These are phyloP conservation scores for Agastache rugosa DNA, from an alignment of 257 asterid species.

Conservation along the genomic window DNA sequence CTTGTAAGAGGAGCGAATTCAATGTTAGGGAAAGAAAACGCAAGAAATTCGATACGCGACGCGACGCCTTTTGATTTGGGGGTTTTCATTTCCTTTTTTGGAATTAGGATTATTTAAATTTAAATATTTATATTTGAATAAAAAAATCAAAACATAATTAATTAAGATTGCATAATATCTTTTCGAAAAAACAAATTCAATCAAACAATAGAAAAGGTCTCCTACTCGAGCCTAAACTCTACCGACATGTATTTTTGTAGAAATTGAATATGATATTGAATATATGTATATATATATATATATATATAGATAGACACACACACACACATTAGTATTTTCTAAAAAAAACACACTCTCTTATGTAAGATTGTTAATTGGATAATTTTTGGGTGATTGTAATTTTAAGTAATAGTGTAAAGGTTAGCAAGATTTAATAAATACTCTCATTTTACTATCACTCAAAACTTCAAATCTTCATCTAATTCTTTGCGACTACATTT, in stretches of 20 bases:
- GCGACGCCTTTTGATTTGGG: neutral
- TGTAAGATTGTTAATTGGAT: no score
- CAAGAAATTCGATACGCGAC: neutral
- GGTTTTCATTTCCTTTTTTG: neutral
- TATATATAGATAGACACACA: no score
- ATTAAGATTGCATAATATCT: neutral
- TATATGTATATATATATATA: no score
- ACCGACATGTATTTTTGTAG: neutral
- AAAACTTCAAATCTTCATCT: no score
- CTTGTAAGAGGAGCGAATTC: constrained; percentile 13
- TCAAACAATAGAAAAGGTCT: neutral
- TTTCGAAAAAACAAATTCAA: neutral
- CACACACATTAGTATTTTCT: no score
- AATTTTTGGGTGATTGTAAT: no score
- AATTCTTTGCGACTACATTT: no score
- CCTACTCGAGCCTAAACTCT: neutral
- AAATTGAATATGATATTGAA: neutral
- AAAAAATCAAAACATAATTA: neutral
- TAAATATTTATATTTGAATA: neutral
- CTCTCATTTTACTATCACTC: no score
- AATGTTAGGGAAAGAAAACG: neutral
- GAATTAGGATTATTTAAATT: neutral
- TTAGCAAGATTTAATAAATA: no score
- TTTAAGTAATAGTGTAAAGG: no score
- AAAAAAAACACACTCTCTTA: no score